These are phyloP conservation scores for Arthrobotrys sinensis DNA, from an alignment of 2,329 filamentous ascomycete genomes.

Conservation along the genomic window DNA sequence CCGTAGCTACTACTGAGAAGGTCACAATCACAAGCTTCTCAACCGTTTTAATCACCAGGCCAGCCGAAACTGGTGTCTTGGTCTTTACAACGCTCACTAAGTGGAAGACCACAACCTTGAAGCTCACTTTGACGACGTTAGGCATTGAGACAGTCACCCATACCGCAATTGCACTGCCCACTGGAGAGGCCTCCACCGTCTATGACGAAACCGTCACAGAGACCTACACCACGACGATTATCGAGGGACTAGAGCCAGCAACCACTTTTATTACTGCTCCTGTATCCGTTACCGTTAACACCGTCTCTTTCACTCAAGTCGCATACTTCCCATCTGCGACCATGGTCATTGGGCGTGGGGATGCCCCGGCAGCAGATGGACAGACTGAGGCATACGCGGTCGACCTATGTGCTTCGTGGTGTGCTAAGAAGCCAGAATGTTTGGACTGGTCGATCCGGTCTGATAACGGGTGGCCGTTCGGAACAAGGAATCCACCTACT, in stretches of 20 bases:
- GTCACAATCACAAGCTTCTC: slow-evolving; percentile 30
- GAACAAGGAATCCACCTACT: slow-evolving; percentile 29
- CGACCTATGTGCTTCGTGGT: slow-evolving; percentile 34
- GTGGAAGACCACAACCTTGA: slow-evolving; percentile 16
- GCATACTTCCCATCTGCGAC: slow-evolving; percentile 37
- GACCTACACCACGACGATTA: background rate
- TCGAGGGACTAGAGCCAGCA: background rate
- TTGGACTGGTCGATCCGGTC: slow-evolving; percentile 34
- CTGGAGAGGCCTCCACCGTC: background rate
- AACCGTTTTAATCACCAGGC: slow-evolving; percentile 12
- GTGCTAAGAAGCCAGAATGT: slow-evolving; percentile 37
- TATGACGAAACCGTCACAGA: slow-evolving; percentile 14
- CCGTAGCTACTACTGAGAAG: slow-evolving; percentile 37
- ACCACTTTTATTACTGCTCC: background rate
- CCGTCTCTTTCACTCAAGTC: slow-evolving; percentile 38
- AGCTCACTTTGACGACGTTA: slow-evolving; percentile 19
- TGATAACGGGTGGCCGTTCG: slow-evolving; percentile 36
- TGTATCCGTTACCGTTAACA: background rate
- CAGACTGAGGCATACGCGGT: slow-evolving; percentile 34
- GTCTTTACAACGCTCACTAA: slow-evolving; percentile 17
- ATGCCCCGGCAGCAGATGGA: slow-evolving; percentile 31
- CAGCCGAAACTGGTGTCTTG: slow-evolving; percentile 14
- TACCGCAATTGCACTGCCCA: slow-evolving; percentile 12
- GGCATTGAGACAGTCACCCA: background rate
- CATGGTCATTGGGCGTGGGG: slow-evolving; percentile 23